Evolutionary conservation across 2,329 filamentous ascomycete genomes (phyloP).

Genomic region (Cercospora zeina): DNA sequence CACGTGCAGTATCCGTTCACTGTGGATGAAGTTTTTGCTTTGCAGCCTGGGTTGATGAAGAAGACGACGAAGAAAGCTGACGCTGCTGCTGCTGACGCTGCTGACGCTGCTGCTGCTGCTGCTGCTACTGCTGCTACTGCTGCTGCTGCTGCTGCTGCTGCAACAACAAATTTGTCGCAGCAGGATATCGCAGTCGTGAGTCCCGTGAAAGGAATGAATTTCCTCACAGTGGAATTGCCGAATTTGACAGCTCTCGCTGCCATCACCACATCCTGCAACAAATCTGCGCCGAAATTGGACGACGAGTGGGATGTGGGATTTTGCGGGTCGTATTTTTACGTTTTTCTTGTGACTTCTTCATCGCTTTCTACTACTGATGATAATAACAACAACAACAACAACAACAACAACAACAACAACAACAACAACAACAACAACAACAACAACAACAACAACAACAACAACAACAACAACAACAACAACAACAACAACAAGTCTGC

Average conservation of each 20-base stretch:
- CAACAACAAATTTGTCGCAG: conserved; percentile 1
- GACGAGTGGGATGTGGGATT: conserved; percentile 57
- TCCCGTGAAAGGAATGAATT: conserved; percentile 72
- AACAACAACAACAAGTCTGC: no score
- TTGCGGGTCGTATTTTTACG: conserved; percentile 61
- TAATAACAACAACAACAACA: no score
- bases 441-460: no score
- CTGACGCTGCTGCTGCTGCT: no score
- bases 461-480: no score
- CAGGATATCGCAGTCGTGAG: conserved; percentile 42
- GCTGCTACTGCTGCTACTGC: no score
- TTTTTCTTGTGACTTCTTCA: conserved; percentile 41
- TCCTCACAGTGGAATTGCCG: conserved; percentile 64
- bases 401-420: no score
- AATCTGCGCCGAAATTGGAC: conserved; percentile 45
- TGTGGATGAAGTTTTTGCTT: conserved; percentile 37
- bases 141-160: no score
- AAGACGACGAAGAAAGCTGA: no score
- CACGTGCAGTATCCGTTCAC: conserved; percentile 49
- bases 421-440: no score
- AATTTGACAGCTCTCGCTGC: conserved; percentile 59
- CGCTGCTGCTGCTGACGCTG: no score
- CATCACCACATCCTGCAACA: conserved; percentile 43
- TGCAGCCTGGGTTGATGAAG: conserved; percentile 42
- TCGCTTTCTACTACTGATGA: conserved; percentile 36